Evolutionary conservation across 176 grass and related monocot genomes (phyloP).

Genomic region (Pharus latifolius): DNA sequence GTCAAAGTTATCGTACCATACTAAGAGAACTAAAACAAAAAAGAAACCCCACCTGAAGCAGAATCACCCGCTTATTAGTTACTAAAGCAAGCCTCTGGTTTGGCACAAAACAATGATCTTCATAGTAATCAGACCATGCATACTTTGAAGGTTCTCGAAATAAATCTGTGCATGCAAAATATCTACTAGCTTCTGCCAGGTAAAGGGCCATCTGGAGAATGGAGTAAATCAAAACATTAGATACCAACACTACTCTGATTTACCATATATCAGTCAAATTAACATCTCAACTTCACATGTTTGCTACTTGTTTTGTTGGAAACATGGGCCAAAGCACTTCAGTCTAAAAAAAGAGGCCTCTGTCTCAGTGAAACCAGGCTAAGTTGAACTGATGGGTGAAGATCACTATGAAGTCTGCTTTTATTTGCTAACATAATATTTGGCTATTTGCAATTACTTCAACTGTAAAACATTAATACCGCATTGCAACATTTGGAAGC

Average conservation of each 20-base stretch:
- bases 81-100: constrained; percentile 70
- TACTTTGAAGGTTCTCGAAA: constrained; percentile 98
- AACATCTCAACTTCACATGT: not conserved
- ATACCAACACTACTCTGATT: not conserved
- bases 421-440: not conserved
- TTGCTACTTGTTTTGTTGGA: not conserved
- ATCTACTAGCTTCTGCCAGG: constrained; percentile 86
- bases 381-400: not conserved
- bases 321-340: not conserved
- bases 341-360: not conserved
- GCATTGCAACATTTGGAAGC: not conserved
- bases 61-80: constrained; percentile 84
- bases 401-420: not conserved
- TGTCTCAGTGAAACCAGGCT: not conserved
- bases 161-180: constrained; percentile 91
- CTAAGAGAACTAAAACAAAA: constrained; percentile 14
- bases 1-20: not conserved
- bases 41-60: constrained; percentile 65
- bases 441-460: not conserved
- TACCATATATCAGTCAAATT: not conserved
- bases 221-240: constrained; percentile 9
- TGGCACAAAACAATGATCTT: constrained; percentile 71
- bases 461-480: too few relatives aligned
- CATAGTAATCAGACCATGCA: constrained; percentile 99
- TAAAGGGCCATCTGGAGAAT: constrained; percentile 86